phyloP scores from a whole-genome alignment of 2,329 filamentous ascomycete genomes.

The Mariannaea elegans region DNA sequence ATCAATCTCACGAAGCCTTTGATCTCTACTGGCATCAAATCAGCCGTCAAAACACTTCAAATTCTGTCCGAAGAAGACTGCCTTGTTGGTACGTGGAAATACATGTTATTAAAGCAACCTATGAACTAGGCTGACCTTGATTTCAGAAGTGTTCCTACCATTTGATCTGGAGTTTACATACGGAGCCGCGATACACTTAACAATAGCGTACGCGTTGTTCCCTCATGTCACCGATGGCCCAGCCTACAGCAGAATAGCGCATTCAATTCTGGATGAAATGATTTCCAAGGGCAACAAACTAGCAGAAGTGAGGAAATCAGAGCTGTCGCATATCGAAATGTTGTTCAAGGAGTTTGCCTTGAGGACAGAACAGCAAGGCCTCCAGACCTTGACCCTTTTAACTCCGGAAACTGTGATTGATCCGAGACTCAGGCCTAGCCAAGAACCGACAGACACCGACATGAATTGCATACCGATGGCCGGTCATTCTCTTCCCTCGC shows the following conservation, averaged over 20 bases:
- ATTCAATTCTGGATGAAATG: conserved; percentile 47
- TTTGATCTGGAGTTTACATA: conserved; percentile 51
- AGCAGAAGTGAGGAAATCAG: conserved; percentile 44
- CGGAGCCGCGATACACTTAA: conserved; percentile 46
- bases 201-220: conserved; percentile 49
- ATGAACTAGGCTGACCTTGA: not conserved
- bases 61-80: conserved; percentile 48
- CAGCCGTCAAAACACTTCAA: conserved; percentile 50
- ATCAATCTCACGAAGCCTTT: conserved; percentile 45
- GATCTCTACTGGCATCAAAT: conserved; percentile 52
- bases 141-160: conserved; percentile 47
- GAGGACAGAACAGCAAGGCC: conserved; percentile 37
- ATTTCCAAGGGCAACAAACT: conserved; percentile 45
- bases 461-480: not conserved
- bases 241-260: conserved; percentile 30
- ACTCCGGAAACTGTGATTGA: conserved; percentile 24
- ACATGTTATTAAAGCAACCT: too few species aligned
- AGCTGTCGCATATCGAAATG: conserved; percentile 41
- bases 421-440: not conserved
- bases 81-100: conserved; percentile 42
- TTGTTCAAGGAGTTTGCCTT: conserved; percentile 41
- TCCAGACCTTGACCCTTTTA: conserved; percentile 37
- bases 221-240: conserved; percentile 41
- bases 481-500: conserved; percentile 1
- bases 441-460: conserved; percentile 14